Base-by-base conservation (phyloP, 1,284 basidiomycete species). In the Ceratobasidium sp. region DNA sequence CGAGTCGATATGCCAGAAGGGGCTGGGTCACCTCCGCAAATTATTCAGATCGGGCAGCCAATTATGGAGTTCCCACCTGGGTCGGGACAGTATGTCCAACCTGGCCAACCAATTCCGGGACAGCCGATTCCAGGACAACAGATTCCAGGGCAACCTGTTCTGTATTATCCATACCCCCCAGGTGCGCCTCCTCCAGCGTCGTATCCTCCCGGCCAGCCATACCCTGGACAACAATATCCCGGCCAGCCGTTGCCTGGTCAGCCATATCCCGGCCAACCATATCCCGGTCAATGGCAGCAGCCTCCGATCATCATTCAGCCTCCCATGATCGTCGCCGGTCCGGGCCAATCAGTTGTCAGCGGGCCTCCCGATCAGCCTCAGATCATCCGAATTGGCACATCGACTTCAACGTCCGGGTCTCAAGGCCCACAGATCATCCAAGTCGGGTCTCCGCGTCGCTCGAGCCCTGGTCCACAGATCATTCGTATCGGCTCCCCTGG, bases 301-400 rank as follows among this genome's bases (percentile, higher is more conserved):
- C 69, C 69, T 20, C 60, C 71, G 26, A 74, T 53, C 45, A 64
- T 74, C 60, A 64, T 64, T 26, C 71, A 74, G 60, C 71, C 71
- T n/a, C 56, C 69, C 45, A 28, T 58, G 28, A 45, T 73, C 5
- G 61, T 73, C 39, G 74, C 61, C 23, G 31, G 28, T 20, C 49
- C 76, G 4, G 20, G 23, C 26, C 56, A 49, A 53, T 28, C 64
- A 37, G 54, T 49, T 5, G 31, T 65, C 28, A 39, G 45, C 11
- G 58, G 37, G 20, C 56, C 47, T 37, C 58, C 66, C 31, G 37
- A 47, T 31, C 47, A n/a, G 33, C 23, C 54, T 53, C 63, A 67
- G 47, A 54, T 66, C 23, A 73, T 73, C 28, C 69, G 33, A 1
- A 39, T 73, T 11, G 37, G 56, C 37, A 15, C 54, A 17, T 51